Base-by-base conservation (phyloP, 257 asterid genomes). In the Solanum sparsipilum region DNA sequence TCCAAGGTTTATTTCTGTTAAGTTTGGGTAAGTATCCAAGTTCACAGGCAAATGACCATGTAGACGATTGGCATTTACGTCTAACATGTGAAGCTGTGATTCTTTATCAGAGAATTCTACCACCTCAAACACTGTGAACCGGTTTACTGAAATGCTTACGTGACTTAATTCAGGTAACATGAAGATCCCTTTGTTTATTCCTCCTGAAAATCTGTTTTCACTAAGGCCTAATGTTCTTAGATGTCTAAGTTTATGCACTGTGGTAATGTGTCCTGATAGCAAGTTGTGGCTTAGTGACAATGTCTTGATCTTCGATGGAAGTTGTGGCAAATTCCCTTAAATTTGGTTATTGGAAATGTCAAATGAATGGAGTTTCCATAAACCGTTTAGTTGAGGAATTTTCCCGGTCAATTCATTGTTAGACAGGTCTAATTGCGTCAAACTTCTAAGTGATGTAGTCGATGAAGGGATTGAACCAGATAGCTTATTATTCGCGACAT, bases 181-280 rank as follows among this genome's bases (percentile, higher is more conserved):
- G 46, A 93, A 83, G 38, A 92, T 65, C 20, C 67, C 88, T 6
- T 89, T 74, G 87, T 67, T 86, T 67, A 92, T 79, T 44, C 73
- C 7, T 29, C 93, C 93, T 0, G 93, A 92, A 38, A 93, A 85
- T 76, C 92, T 86, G 79, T 93, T 93, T n/a, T 87, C 89, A 83
- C 93, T 91, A 21, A 91, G 68, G 76, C 92, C 95, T 41, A 93
- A 39, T 16, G 46, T 39, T 35, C 46, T 84, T 11, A 93, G 90
- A 27, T 16, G 83, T 10, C 46, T 81, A 35, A 92, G 94, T 85
- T 85, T 88, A 56, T 58, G 72, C 12, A 92, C 12, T 1, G 90
- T 11, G 2, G 90, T 76, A 44, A 92, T 36, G 48, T 89, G 91
- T 20, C 95, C 92, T 0, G 91, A 87, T 9, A 93, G 85, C 63